These are phyloP conservation scores for Clavaria fumosa DNA, from an alignment of 768 basidiomycete genomes.

Conservation along the genomic window DNA sequence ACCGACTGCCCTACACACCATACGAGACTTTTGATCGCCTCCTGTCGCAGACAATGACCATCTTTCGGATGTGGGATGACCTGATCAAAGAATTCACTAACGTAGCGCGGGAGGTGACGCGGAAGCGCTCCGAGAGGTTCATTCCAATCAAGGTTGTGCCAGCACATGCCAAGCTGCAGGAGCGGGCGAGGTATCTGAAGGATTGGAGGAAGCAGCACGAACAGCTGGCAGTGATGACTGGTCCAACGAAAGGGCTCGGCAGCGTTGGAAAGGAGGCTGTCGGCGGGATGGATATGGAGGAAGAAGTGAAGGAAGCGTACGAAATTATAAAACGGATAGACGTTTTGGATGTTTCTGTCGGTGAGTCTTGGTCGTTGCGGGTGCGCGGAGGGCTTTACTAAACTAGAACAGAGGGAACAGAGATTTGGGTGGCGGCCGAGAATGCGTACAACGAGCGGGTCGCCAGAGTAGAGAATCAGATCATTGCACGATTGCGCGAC, in stretches of 20 bases:
- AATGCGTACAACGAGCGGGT: constrained; percentile 97
- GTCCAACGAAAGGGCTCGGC: constrained; percentile 76
- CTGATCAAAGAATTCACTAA: constrained; percentile 85
- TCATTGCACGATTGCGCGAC: constrained; percentile 86
- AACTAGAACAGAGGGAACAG: constrained; percentile 62
- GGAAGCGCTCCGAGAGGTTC: constrained; percentile 82
- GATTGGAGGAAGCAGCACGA: constrained; percentile 97
- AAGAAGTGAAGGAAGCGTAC: constrained; percentile 91
- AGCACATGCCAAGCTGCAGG: constrained; percentile 84
- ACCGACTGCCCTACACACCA: constrained; percentile 84
- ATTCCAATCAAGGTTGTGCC: constrained; percentile 92
- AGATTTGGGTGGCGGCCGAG: constrained; percentile 96
- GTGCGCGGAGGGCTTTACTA: constrained; percentile 1
- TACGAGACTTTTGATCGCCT: constrained; percentile 89
- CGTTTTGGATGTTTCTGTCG: constrained; percentile 84
- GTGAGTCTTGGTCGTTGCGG: constrained; percentile 28
- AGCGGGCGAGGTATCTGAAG: constrained; percentile 69
- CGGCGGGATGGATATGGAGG: constrained; percentile 94
- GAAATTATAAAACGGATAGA: constrained; percentile 96
- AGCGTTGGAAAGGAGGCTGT: constrained; percentile 59
- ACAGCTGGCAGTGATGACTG: constrained; percentile 94
- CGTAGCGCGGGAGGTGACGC: constrained; percentile 82
- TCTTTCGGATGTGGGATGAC: constrained; percentile 84
- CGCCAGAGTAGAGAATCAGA: constrained; percentile 95
- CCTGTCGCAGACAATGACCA: constrained; percentile 55